Conservation (phyloP, 2,329 filamentous ascomycete genomes). For the Dryadomyces sulphureus region DNA sequence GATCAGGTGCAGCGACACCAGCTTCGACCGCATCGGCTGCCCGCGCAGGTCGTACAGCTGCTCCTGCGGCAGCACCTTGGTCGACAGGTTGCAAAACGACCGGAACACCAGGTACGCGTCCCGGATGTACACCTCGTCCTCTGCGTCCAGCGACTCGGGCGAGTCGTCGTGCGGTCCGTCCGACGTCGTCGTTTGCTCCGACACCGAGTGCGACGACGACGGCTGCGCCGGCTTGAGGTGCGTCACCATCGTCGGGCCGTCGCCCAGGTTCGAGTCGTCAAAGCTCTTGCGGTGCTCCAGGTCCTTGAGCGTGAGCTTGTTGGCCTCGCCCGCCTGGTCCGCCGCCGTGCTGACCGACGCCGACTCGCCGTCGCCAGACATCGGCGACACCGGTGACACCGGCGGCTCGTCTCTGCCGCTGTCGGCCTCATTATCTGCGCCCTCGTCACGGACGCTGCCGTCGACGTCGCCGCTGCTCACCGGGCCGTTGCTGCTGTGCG, state of each 20-base stretch:
- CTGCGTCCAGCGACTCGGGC: conserved; percentile 47
- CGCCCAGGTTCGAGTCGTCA: conserved; percentile 50
- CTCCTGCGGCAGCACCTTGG: conserved; percentile 76
- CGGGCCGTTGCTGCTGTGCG: conserved; percentile 10
- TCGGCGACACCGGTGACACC: conserved; percentile 7
- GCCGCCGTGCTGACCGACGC: conserved; percentile 1
- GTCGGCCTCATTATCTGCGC: conserved; percentile 17
- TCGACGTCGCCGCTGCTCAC: conserved; percentile 6
- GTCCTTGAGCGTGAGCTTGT: conserved; percentile 51
- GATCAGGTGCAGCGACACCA: conserved; percentile 88
- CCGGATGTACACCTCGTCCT: conserved; percentile 93
- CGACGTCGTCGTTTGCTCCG: conserved; percentile 34
- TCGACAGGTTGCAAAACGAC: conserved; percentile 94
- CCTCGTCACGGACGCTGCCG: conserved; percentile 12
- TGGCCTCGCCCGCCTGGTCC: conserved; percentile 20
- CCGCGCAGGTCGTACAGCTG: conserved; percentile 86
- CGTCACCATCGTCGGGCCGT: conserved; percentile 53
- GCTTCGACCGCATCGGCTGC: conserved; percentile 92
- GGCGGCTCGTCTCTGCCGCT: conserved; percentile 25
- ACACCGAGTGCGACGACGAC: conserved; percentile 28
- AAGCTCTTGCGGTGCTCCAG: conserved; percentile 55
- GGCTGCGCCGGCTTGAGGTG: conserved; percentile 32
- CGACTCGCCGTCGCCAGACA: conserved; percentile 6
- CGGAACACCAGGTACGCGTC: conserved; percentile 96
- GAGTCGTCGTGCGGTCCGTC: conserved; percentile 42